These are phyloP conservation scores for Ophiosphaerella korrae DNA, from an alignment of 2,329 filamentous ascomycete species.

Conservation along the genomic window DNA sequence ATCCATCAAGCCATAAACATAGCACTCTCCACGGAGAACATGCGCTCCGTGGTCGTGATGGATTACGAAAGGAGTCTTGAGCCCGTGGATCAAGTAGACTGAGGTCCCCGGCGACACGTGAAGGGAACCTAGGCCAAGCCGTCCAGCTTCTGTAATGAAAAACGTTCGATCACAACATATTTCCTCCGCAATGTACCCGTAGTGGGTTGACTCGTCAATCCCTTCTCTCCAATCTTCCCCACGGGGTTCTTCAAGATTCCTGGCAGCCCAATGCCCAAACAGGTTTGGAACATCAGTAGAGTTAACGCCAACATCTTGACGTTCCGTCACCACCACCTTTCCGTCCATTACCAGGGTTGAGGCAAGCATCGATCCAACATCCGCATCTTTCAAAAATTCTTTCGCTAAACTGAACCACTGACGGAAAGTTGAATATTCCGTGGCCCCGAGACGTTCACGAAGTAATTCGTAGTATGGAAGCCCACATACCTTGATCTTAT, in stretches of 20 bases:
- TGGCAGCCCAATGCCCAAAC: not conserved
- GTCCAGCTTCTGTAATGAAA: not conserved
- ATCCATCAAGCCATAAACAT: too few relatives aligned
- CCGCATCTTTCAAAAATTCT: not conserved
- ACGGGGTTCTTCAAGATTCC: not conserved
- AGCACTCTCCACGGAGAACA: too few relatives aligned
- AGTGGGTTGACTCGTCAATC: not conserved
- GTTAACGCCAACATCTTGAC: not conserved
- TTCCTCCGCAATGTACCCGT: not conserved
- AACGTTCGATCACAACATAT: not conserved
- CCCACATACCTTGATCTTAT: not conserved
- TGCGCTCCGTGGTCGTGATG: not conserved
- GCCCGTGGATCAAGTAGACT: not conserved
- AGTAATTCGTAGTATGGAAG: not conserved
- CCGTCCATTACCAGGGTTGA: not conserved
- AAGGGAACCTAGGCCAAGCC: not conserved
- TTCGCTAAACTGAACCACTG: not conserved
- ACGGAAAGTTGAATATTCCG: not conserved
- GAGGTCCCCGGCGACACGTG: not conserved
- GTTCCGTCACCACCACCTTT: not conserved
- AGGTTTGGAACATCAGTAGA: not conserved
- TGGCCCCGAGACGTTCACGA: not conserved
- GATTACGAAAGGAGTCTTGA: not conserved
- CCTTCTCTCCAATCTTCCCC: not conserved
- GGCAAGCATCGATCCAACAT: not conserved